phyloP scores from a whole-genome alignment of 1,284 basidiomycete species.

The Pisolithus thermaeus region DNA sequence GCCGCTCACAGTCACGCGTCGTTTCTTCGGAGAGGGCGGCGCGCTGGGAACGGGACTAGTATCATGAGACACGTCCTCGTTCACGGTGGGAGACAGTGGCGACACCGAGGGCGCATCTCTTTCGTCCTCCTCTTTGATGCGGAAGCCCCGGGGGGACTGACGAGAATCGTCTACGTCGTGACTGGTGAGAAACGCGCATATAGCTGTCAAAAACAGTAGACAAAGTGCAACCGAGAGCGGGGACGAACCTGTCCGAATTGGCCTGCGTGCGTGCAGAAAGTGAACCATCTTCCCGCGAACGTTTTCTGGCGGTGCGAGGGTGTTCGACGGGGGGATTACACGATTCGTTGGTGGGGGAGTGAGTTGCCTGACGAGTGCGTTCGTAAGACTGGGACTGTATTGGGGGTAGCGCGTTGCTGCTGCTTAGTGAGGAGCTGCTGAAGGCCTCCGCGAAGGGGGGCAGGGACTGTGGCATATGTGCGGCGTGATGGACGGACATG shows the following conservation, averaged over 20 bases:
- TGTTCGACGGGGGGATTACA: constrained; percentile 28
- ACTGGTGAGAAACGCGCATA: constrained; percentile 21
- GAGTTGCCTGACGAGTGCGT: constrained; percentile 27
- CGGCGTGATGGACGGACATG: constrained; percentile 37
- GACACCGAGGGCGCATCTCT: constrained; percentile 37
- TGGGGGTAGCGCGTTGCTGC: constrained; percentile 53
- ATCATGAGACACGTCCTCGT: constrained; percentile 14
- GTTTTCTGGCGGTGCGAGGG: constrained; percentile 34
- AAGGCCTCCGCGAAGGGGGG: constrained; percentile 73
- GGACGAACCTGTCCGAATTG: constrained; percentile 36
- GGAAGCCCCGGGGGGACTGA: constrained; percentile 41
- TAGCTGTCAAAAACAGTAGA: constrained; percentile 11
- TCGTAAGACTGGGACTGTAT: constrained; percentile 43
- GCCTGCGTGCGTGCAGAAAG: constrained; percentile 31
- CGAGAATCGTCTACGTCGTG: constrained; percentile 26
- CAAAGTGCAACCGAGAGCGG: neutral
- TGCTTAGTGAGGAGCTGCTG: constrained; percentile 46
- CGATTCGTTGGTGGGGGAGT: constrained; percentile 30
- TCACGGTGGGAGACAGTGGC: constrained; percentile 15
- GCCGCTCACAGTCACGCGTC: constrained; percentile 64
- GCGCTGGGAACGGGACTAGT: constrained; percentile 35
- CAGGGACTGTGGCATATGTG: constrained; percentile 50
- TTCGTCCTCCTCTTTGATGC: constrained; percentile 60
- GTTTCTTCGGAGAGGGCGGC: constrained; percentile 57
- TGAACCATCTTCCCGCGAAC: constrained; percentile 36